phyloP scores from a whole-genome alignment of 805 yeast genomes.

The Phaffomyces antillensis region DNA sequence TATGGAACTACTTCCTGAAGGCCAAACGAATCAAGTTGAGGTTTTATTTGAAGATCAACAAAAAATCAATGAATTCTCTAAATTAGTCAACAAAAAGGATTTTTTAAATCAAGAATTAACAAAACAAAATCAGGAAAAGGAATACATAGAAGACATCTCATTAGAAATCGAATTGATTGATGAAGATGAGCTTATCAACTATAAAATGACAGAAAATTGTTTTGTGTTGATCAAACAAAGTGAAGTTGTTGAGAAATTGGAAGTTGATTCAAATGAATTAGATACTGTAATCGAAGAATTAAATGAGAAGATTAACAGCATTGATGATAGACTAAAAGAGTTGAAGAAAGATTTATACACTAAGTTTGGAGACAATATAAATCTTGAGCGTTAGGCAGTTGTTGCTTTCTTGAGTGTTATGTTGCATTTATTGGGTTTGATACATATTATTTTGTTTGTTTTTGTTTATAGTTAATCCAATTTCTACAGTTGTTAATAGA shows the following conservation, averaged over 20 bases:
- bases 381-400: slow-evolving; percentile 54
- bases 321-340: slow-evolving; percentile 47
- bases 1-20: slow-evolving; percentile 29
- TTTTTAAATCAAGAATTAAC: slow-evolving; percentile 42
- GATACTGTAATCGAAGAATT: slow-evolving; percentile 41
- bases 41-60: slow-evolving; percentile 63
- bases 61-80: slow-evolving; percentile 81
- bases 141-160: slow-evolving; percentile 78
- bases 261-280: slow-evolving; percentile 48
- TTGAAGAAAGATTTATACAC: slow-evolving; percentile 76
- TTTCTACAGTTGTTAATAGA: too few relatives aligned
- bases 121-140: slow-evolving; percentile 60
- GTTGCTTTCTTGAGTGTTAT: too few relatives aligned
- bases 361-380: slow-evolving; percentile 84
- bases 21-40: slow-evolving; percentile 32
- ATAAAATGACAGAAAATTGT: slow-evolving; percentile 65
- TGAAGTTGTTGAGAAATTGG: slow-evolving; percentile 63
- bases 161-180: slow-evolving; percentile 84
- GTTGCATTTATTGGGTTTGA: too few relatives aligned
- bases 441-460: too few relatives aligned
- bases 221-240: slow-evolving; percentile 65
- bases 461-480: too few relatives aligned
- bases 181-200: slow-evolving; percentile 62
- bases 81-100: slow-evolving; percentile 67
- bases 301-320: slow-evolving; percentile 40